Percentiles rank a stretch among this genome's conserved stretches.
Conservation (phyloP, 768 basidiomycete genomes). For the Phallus indusiatus region DNA sequence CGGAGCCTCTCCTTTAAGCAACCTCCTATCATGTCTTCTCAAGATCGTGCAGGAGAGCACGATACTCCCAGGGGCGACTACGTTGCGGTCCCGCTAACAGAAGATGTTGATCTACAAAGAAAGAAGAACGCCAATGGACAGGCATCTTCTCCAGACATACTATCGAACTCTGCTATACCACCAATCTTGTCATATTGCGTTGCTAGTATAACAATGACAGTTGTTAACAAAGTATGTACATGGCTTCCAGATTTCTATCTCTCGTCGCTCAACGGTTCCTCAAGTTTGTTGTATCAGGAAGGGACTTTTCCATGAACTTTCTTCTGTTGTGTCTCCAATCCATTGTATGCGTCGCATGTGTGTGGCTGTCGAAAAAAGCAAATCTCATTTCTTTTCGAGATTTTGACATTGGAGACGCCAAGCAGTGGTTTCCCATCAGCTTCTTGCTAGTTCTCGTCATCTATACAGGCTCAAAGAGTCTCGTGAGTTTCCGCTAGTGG, state of each 20-base stretch:
- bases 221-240: constrained; percentile 79
- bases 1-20: neutral
- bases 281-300: constrained; percentile 92
- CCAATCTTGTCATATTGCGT: constrained; percentile 85
- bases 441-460: constrained; percentile 88
- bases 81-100: constrained; percentile 15
- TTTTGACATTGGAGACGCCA: constrained; percentile 77
- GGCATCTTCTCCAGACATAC: constrained; percentile 20
- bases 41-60: neutral
- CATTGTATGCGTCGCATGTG: constrained; percentile 74
- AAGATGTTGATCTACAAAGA: constrained; percentile 41
- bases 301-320: constrained; percentile 94
- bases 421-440: constrained; percentile 91
- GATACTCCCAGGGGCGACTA: constrained; percentile 10
- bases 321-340: constrained; percentile 88
- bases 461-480: constrained; percentile 94
- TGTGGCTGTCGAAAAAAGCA: constrained; percentile 58
- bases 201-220: constrained; percentile 93
- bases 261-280: neutral
- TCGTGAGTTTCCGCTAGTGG: constrained; percentile 46
- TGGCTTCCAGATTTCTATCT: neutral
- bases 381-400: constrained; percentile 79
- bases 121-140: constrained; percentile 41
- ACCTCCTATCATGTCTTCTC: neutral
- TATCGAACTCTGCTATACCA: constrained; percentile 38